Evolutionary conservation across 306 rosid genomes (phyloP), one percentile per base, ranked within the genome.

Genomic region (Potentilla sterilis): DNA sequence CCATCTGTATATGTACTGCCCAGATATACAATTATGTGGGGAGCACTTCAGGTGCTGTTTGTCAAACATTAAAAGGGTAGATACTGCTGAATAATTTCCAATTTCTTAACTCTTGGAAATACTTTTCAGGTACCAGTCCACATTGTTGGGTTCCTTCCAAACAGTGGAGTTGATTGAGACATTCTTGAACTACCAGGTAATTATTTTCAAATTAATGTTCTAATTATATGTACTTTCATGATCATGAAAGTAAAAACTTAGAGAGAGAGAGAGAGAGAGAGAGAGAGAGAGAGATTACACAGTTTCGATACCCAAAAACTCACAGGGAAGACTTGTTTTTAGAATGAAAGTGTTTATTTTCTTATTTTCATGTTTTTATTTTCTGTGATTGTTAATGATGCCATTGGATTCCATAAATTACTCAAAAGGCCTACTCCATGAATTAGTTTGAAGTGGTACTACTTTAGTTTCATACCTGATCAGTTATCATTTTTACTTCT

Each of bases 111-210:
- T 68, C 35, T 77, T 75, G 67, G 1, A 19, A 43, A 70, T 55
- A 2, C 13, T 72, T 73, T 87, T 67, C 83, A 95, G 98, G 98
- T 95, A 95, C 68, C 98, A 95, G 61, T 95, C 98, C 40, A 95
- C 98, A 34, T 81, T 95, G 83, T 85, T 92, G 16, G 98, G 98
- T 41, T 90, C 97, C 67, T 95, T 86, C 83, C 98, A 95, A 83
- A 92, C 98, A 4, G 95, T 83, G 77, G 98, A 95, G 76, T 84
- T 95, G 70, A 92, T 95, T 48, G 97, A 95, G 86, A 95, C 98
- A 75, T 95, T 92, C 80, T 90, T 95, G 98, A 95, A 95, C 78
- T 95, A 95, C 73, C 97, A 95, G 97, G 98, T 95, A 84, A 74
- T 67, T 47, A 68, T 75, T 34, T 14, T 75, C 44, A 18, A 8